Conservation (phyloP, 139 green algal species). For the Chlorella sp. region DNA sequence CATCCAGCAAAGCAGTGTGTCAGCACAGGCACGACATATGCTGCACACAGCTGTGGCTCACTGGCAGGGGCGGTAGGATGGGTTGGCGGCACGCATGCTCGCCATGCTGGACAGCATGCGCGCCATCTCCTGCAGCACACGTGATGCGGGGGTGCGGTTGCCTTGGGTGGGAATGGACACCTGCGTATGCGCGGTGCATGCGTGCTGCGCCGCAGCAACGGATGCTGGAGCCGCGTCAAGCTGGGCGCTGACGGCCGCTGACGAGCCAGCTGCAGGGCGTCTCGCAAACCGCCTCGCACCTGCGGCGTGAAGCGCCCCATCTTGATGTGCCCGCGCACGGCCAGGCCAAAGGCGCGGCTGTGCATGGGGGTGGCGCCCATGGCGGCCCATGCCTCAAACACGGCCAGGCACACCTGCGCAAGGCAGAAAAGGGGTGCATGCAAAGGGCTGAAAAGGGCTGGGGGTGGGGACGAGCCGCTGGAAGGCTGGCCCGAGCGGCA, state of each 20-base stretch:
- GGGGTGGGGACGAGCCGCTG: not conserved
- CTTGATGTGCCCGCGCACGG: conserved; percentile 17
- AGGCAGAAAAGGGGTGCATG: not conserved
- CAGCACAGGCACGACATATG: too few relatives aligned
- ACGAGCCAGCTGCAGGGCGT: too few relatives aligned
- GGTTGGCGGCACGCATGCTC: not conserved
- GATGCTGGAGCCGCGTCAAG: too few relatives aligned
- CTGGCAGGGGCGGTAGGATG: conserved; percentile 22
- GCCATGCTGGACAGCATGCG: conserved; percentile 19
- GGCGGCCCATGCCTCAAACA: conserved; percentile 17
- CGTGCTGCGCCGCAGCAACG: too few relatives aligned
- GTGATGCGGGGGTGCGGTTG: too few relatives aligned
- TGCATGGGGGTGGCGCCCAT: conserved; percentile 15
- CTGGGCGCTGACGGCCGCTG: too few relatives aligned
- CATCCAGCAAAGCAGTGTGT: too few relatives aligned
- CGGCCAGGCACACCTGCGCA: conserved; percentile 4
- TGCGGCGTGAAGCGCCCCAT: conserved; percentile 1
- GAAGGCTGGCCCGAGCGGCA: not conserved
- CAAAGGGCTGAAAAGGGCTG: not conserved
- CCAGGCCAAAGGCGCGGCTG: conserved; percentile 20
- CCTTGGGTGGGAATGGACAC: too few relatives aligned
- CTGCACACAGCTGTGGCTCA: too few relatives aligned
- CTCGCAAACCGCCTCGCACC: too few relatives aligned
- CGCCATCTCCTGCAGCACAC: conserved; percentile 9
- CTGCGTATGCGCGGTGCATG: too few relatives aligned